Percentiles rank a stretch among this genome's conserved stretches.
phyloP scores from a whole-genome alignment of 495 filamentous ascomycete species.

The Penicillium simplicissimum region DNA sequence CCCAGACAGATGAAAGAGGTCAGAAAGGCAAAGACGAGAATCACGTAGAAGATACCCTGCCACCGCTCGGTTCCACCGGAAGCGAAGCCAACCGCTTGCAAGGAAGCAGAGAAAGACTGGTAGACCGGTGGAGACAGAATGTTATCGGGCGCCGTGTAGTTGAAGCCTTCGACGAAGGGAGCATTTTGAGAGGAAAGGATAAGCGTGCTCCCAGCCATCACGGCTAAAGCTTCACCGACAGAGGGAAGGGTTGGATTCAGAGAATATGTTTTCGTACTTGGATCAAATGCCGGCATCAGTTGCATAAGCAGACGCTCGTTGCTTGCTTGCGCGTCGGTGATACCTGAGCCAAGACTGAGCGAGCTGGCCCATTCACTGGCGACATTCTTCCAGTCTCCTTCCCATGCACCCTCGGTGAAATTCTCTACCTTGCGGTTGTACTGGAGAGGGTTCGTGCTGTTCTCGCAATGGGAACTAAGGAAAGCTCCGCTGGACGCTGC shows the following conservation, averaged over 20 bases:
- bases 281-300: slow-evolving; percentile 34
- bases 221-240: slow-evolving; percentile 65
- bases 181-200: slow-evolving; percentile 52
- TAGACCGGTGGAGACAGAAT: slow-evolving; percentile 37
- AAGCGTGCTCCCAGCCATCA: slow-evolving; percentile 64
- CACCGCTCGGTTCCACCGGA: slow-evolving; percentile 57
- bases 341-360: slow-evolving; percentile 61
- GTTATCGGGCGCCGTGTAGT: slow-evolving; percentile 37
- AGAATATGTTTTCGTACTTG: slow-evolving; percentile 6
- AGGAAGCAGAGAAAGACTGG: slow-evolving; percentile 56
- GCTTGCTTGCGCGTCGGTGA: slow-evolving; percentile 56
- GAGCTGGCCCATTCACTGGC: slow-evolving; percentile 56
- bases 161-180: slow-evolving; percentile 60
- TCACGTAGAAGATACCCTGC: slow-evolving; percentile 64
- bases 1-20: slow-evolving; percentile 62
- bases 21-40: slow-evolving; percentile 60
- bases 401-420: slow-evolving; percentile 32
- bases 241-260: slow-evolving; percentile 54
- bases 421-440: slow-evolving; percentile 46
- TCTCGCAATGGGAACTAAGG: slow-evolving; percentile 59
- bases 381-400: slow-evolving; percentile 59
- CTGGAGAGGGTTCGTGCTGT: slow-evolving; percentile 47
- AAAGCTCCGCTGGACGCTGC: slow-evolving; percentile 55
- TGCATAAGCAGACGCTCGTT: slow-evolving; percentile 66
- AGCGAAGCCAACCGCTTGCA: slow-evolving; percentile 61